A percentile compares a stretch with the other conserved stretches of the same genome.
These are phyloP conservation scores for Ophiostoma novo-ulmi DNA, from an alignment of 2,329 filamentous ascomycete species.

Conservation along the genomic window DNA sequence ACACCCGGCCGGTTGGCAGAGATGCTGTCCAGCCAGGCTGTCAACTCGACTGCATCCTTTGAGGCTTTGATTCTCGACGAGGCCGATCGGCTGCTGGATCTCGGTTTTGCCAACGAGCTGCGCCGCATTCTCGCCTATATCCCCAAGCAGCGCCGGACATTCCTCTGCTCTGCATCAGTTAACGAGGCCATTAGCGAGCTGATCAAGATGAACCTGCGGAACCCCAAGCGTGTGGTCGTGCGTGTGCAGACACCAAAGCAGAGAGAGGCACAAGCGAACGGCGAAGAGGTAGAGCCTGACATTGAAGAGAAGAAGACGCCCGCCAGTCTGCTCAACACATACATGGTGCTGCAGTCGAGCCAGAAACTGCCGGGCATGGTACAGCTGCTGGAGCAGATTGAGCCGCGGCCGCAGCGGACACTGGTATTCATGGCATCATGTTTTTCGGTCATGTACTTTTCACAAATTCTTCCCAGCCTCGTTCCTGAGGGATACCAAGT, in stretches of 20 bases:
- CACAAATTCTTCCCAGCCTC: conserved; percentile 68
- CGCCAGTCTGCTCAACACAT: conserved; percentile 87
- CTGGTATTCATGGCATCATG: conserved; percentile 94
- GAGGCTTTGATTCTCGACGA: conserved; percentile 92
- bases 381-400: conserved; percentile 62
- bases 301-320: conserved; percentile 82
- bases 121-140: conserved; percentile 77
- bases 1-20: conserved; percentile 84
- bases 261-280: conserved; percentile 30
- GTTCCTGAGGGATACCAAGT: conserved; percentile 64
- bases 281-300: conserved; percentile 44
- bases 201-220: conserved; percentile 83
- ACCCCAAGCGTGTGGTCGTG: conserved; percentile 91
- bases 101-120: conserved; percentile 89
- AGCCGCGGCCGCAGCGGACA: conserved; percentile 72
- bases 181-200: conserved; percentile 91
- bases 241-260: conserved; percentile 70
- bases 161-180: conserved; percentile 92
- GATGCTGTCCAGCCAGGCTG: conserved; percentile 76
- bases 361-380: conserved; percentile 74
- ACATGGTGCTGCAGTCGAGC: conserved; percentile 67
- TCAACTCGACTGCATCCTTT: conserved; percentile 85
- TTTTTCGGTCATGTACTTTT: conserved; percentile 90
- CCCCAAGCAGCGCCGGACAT: conserved; percentile 89
- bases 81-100: conserved; percentile 83